Base-by-base conservation (phyloP, 1,284 basidiomycete genomes). In the Trametes versicolor region DNA sequence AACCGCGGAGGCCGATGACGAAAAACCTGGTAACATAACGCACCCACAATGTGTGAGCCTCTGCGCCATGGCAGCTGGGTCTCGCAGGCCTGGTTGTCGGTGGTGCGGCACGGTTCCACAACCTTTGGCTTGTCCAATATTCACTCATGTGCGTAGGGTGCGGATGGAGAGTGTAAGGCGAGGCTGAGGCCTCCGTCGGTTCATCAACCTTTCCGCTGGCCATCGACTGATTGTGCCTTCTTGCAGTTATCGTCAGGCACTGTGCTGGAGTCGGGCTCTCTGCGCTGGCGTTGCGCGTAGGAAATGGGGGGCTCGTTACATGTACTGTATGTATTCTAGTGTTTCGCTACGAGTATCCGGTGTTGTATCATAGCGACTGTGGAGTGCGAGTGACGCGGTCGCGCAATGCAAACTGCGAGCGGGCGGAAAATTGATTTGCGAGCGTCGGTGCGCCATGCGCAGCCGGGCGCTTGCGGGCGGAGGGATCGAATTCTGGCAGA, bases 21-120 rank as follows among this genome's bases (percentile, higher is more conserved):
- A 93, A 80, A 86, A 90, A 81, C 89, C 91, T 94, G 92, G 92
- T 94, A 94, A 94, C 89, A 81, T 85, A 76, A 93, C 86, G 80
- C 87, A 90, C 82, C 91, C 87, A 64, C 78, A 79, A 73, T 79
- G 75, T 72, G 65, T 58, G 60, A 70, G 64, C 69, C 65, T 63
- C 53, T 37, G 25, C 13, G 27, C 37, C 56, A 34, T 39, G 51
- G 50, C 50, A 58, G 54, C 62, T 53, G 56, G 59, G 57, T 50
- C 29, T 48, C 34, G 27, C 21, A 12, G 50, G 34, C 19, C 25
- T 9, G 43, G 52, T 45, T 32, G 45, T 59, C 56, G 12, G 36
- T 57, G 37, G 56, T 41, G 58, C 27, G 58, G 54, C 7, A 12
- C 37, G 62, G 64, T 68, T 58, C 50, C 60, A 45, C 58, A 61